Conservation (phyloP, 2,329 filamentous ascomycete species). For the Cytospora piceae region DNA sequence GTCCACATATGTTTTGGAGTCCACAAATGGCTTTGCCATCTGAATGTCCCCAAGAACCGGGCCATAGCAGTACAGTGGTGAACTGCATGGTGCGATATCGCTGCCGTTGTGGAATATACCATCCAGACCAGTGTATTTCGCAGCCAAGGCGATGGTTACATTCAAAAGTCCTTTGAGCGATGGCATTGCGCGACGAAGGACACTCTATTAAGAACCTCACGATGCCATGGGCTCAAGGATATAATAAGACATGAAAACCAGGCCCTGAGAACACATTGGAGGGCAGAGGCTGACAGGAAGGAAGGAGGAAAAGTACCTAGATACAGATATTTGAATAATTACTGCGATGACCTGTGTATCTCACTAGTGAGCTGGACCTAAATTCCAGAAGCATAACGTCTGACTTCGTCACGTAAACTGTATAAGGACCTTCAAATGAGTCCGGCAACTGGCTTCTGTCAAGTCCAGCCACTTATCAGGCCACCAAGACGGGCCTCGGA, state of each 20-base stretch:
- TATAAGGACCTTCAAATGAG: background rate
- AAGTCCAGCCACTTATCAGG: background rate
- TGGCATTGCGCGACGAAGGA: background rate
- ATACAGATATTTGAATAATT: no score
- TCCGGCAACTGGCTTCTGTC: background rate
- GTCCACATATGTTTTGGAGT: conserved; percentile 74
- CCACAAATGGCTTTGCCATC: conserved; percentile 64
- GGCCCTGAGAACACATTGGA: background rate
- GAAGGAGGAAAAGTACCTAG: background rate
- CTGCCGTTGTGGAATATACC: conserved; percentile 64
- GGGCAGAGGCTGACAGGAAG: background rate
- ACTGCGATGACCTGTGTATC: no score
- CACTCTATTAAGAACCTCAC: background rate
- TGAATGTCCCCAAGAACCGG: conserved; percentile 65
- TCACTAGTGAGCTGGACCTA: background rate
- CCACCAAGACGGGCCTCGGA: background rate
- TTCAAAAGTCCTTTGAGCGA: background rate
- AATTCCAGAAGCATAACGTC: background rate
- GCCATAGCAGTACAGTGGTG: conserved; percentile 69
- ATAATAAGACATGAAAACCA: background rate
- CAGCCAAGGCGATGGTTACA: background rate
- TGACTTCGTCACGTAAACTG: background rate
- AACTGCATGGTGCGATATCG: conserved; percentile 67
- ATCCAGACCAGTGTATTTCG: conserved; percentile 35
- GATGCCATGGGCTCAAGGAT: background rate